phyloP scores from a whole-genome alignment of 306 rosid genomes.

The Prosopis cineraria region DNA sequence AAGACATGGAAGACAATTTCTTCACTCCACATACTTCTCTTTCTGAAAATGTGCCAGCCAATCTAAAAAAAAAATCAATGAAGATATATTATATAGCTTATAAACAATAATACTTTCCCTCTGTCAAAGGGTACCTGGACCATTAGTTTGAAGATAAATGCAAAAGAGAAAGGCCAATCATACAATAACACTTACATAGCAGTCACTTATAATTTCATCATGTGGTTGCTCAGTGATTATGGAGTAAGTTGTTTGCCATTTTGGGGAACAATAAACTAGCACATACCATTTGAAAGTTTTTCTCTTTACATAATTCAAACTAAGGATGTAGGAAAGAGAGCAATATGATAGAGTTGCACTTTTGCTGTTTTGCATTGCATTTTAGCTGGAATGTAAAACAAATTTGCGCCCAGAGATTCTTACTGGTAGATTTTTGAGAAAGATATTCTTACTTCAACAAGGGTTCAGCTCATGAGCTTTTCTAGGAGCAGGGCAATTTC shows the following conservation, averaged over 20 bases:
- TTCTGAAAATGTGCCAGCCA: constrained; percentile 3
- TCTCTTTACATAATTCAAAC: neutral
- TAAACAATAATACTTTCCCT: constrained; percentile 19
- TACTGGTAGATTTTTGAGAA: neutral
- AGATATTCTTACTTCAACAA: neutral
- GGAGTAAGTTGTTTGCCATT: neutral
- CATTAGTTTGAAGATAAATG: neutral
- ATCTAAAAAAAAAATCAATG: constrained; percentile 1
- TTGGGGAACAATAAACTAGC: neutral
- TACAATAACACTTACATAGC: neutral
- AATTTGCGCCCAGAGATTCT: neutral
- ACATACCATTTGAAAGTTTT: neutral
- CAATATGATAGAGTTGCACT: neutral
- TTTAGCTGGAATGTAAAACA: neutral
- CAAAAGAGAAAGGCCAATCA: neutral
- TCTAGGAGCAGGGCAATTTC: neutral
- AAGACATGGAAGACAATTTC: constrained; percentile 2
- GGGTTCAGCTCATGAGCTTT: neutral
- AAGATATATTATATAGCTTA: constrained; percentile 1
- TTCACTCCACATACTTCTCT: constrained; percentile 10
- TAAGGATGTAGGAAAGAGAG: neutral
- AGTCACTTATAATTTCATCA: neutral
- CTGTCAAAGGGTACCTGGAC: neutral
- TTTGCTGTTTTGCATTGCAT: neutral
- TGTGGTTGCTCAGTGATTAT: neutral